Evolutionary conservation across 2,329 filamentous ascomycete species (phyloP), one percentile per base, ranked within the genome.

Genomic region (Elsinoe arachidis): DNA sequence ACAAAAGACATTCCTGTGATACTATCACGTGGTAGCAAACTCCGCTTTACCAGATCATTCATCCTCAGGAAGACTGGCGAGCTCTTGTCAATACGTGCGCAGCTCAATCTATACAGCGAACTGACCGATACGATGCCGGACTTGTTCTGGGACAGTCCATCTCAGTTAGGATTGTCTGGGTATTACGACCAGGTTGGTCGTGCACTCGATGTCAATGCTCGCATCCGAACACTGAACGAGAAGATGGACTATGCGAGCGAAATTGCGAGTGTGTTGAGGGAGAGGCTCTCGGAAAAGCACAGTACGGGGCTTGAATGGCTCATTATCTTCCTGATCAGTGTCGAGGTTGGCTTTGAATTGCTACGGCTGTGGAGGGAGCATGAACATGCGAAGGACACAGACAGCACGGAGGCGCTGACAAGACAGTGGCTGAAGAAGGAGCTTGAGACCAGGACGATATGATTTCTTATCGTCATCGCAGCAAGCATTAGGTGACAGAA

Each of bases 231-330:
- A 15, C 74, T 97, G 64, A 99, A 99, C 70, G 89, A 95, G 74
- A 95, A 95, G 75, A 95, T 99, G 82, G 92, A 96, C 67, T 97
- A 99, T 70, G 93, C 92, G 1, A 88, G 93, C 67, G 92, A 97
- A 71, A 96, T 96, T 69, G 90, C 93, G 5, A 88, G 80, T 55
- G 91, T 97, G 14, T 74, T 97, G 60, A 80, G 93, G 58, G 90
- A 96, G 70, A 85, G 91, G 68, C 79, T 95, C 57, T 95, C 88
- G 68, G 91, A 97, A 76, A 90, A 89, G 69, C 90, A 97, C 68
- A 87, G 89, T 14, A 83, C 91, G 30, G 80, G 89, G 57, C 78
- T 99, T 10, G 93, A 97, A 74, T 92, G 89, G 87, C 95, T 95
- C 65, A 97, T 99, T 69, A 97, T 99, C 65, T 78, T 88, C 2